Evolutionary conservation across 306 rosid species (phyloP), one percentile per base, ranked within the genome.

Genomic region (Prunus dulcis): DNA sequence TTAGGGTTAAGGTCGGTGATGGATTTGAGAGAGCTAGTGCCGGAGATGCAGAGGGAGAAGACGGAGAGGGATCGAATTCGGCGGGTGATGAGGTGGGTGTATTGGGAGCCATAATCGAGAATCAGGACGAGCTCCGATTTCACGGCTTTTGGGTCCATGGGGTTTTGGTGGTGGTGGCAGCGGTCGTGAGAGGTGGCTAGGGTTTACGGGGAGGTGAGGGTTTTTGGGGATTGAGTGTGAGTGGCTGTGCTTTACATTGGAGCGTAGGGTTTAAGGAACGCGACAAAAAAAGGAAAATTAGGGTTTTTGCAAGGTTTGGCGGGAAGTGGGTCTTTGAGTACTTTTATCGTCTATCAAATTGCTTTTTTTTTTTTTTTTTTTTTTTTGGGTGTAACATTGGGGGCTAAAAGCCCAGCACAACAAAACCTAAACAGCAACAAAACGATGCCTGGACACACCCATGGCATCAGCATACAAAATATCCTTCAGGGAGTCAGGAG

Each of bases 21-120:
- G 91, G 93, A 5, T 22, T 80, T 15, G 52, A 95, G 97, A 22
- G 93, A 25, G 6, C 91, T 85, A 11, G 97, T 95, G 67, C 99
- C 97, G 45, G 93, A 87, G 56, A 95, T 80, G 77, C 97, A 92
- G 85, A 92, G 97, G 60, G 99, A 92, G 84, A 92, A 95, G 41
- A 90, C 85, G 57, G 91, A 82, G 82, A 90, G 97, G 64, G 90
- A 81, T 12, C 99, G 82, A 76, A 95, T 95, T 9, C 97, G 91
- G 73, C 99, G 99, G 6, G 99, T 95, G 89, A 94, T 92, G 79
- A 94, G 96, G 72, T 94, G 98, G 6, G 98, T 94, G 87, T 94
- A 94, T 34, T 92, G 98, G 41, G 98, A 94, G 47, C 98, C 98
- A 32, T 79, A 94, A 78, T 94, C 97, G 2, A 94, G 89, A 77